Conservation (phyloP, 2,329 filamentous ascomycete species). For the Alternaria viburni region DNA sequence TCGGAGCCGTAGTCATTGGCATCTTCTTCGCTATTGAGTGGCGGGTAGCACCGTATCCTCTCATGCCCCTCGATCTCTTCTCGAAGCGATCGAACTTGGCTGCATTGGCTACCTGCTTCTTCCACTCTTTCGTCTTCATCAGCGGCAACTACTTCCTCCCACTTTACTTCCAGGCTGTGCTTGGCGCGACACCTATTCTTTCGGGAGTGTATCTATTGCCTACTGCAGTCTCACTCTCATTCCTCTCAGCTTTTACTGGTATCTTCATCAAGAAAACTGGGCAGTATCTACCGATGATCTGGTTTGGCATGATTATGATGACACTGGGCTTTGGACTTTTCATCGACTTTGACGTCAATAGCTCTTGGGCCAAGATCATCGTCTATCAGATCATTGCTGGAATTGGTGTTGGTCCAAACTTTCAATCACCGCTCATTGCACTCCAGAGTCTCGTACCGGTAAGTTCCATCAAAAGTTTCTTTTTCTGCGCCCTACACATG, state of each 20-base stretch:
- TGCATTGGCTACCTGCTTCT: slow-evolving; percentile 69
- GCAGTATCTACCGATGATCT: slow-evolving; percentile 51
- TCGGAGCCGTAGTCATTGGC: slow-evolving; percentile 67
- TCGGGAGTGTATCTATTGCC: slow-evolving; percentile 79
- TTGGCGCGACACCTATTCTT: slow-evolving; percentile 70
- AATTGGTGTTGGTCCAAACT: slow-evolving; percentile 66
- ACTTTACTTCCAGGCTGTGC: slow-evolving; percentile 81
- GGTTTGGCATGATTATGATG: slow-evolving; percentile 46
- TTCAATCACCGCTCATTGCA: slow-evolving; percentile 72
- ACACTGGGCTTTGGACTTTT: slow-evolving; percentile 48
- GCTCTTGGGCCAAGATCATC: slow-evolving; percentile 50
- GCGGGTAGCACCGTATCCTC: slow-evolving; percentile 74
- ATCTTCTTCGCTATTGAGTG: slow-evolving; percentile 77
- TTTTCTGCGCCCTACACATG: background rate
- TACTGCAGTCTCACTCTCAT: slow-evolving; percentile 69
- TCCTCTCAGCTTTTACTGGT: slow-evolving; percentile 65
- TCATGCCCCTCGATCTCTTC: slow-evolving; percentile 79
- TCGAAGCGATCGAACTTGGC: slow-evolving; percentile 69
- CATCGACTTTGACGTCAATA: slow-evolving; percentile 41
- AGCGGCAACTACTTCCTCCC: slow-evolving; percentile 80
- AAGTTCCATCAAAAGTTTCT: slow-evolving; percentile 17
- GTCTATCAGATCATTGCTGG: slow-evolving; percentile 49
- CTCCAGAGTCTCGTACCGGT: slow-evolving; percentile 67
- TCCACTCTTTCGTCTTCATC: slow-evolving; percentile 80
- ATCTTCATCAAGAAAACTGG: slow-evolving; percentile 57